Base-by-base conservation (phyloP, 192 early-diverging fungal species). In the Coemansia sp. region DNA sequence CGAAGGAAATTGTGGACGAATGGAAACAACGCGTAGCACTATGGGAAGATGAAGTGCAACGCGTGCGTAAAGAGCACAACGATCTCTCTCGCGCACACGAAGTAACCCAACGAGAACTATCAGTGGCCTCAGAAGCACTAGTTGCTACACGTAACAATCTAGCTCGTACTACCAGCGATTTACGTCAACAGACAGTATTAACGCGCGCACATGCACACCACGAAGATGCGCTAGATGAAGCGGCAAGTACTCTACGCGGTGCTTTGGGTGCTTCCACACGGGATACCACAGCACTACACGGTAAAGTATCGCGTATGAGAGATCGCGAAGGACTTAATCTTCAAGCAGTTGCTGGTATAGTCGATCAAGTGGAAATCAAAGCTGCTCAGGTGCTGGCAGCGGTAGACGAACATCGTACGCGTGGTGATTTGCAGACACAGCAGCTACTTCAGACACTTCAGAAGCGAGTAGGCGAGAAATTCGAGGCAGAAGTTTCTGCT, bases 131-230 rank as follows among this genome's bases (percentile, higher is more conserved):
- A 2, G 34, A 49, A 10, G 74, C 77, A 49, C 67, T 82, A 5
- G 59, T 54, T 2, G 19, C 49, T 28, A 53, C 73, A 9, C 81
- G 60, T 6, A 57, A 52, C 24, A 73, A 83, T 38, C 65, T 82
- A 5, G 59, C 53, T 0, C 21, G 49, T 28, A 56, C 75, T 7
- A 78, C 54, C 9, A 57, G 49, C 24, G 76, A 83, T 5, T 47
- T 83, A 26, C 58, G 71, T 3, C 51, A 51, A 3, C 67, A 74
- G 55, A 53, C 34, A 14, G 44, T 83, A 25, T 47, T 87, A 50
- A 68, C 81, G 0, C 67, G 72, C 25, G 83, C 83, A 1, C 85
- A 87, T 41, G 77, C 78, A 6, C 56, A 75, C 23, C 80, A 83
- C 24, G 85, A 84, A 31, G 24, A 54, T 3, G 52, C 67, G 51